These are phyloP conservation scores for Monilinia polystroma DNA, from an alignment of 2,329 filamentous ascomycete genomes.

Conservation along the genomic window DNA sequence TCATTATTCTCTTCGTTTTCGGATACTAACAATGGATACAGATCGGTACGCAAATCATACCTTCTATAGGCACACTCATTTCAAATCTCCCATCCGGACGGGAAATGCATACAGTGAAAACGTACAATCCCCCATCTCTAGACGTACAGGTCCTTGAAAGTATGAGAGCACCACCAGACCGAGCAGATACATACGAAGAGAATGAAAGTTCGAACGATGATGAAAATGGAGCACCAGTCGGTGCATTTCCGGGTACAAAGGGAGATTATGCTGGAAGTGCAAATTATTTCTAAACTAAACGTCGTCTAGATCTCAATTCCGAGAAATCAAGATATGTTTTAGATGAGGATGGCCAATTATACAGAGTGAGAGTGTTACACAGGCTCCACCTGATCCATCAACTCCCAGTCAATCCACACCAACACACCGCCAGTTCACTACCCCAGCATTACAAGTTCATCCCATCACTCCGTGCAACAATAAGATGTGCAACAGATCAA, in stretches of 20 bases:
- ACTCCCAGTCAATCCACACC: slow-evolving; percentile 10
- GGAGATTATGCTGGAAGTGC: slow-evolving; percentile 42
- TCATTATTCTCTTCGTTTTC: not conserved
- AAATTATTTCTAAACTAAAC: slow-evolving; percentile 34
- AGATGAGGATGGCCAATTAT: not conserved
- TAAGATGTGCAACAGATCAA: slow-evolving; percentile 21
- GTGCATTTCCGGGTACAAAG: slow-evolving; percentile 52
- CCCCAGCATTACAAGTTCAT: not conserved
- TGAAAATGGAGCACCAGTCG: slow-evolving; percentile 41
- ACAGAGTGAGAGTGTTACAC: slow-evolving; percentile 15
- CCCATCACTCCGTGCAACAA: slow-evolving; percentile 22
- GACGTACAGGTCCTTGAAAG: slow-evolving; percentile 63
- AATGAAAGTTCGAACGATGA: slow-evolving; percentile 47
- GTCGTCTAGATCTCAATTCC: not conserved
- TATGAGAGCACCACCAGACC: slow-evolving; percentile 56
- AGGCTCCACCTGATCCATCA: slow-evolving; percentile 5
- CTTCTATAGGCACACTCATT: slow-evolving; percentile 68
- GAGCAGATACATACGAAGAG: slow-evolving; percentile 45
- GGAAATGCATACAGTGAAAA: slow-evolving; percentile 74
- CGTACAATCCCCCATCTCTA: slow-evolving; percentile 64
- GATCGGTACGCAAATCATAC: slow-evolving; percentile 79
- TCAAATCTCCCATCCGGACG: slow-evolving; percentile 82
- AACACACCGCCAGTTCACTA: slow-evolving; percentile 11
- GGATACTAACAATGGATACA: slow-evolving; percentile 41
- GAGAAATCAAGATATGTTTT: not conserved